These are phyloP conservation scores for Ophioceras dolichostomum DNA, from an alignment of 2,329 filamentous ascomycete genomes.

Conservation along the genomic window DNA sequence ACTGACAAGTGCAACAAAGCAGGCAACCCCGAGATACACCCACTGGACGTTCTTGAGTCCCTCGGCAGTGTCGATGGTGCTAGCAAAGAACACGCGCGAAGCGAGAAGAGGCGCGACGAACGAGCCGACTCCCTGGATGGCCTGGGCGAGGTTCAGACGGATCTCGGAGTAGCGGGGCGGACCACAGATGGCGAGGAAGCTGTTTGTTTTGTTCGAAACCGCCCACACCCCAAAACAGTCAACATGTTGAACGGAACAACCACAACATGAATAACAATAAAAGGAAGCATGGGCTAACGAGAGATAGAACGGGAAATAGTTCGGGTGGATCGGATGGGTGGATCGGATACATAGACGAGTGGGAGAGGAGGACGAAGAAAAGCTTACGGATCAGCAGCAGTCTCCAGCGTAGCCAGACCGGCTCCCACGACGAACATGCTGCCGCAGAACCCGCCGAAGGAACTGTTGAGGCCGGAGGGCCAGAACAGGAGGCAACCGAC, in stretches of 20 bases:
- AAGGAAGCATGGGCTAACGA: too few species aligned
- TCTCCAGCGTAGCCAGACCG: constrained; percentile 38
- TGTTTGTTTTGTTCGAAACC: too few species aligned
- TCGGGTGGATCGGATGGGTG: too few species aligned
- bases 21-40: constrained; percentile 50
- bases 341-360: too few species aligned
- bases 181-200: constrained; percentile 36
- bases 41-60: constrained; percentile 49
- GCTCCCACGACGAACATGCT: constrained; percentile 34
- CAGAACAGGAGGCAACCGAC: constrained; percentile 45
- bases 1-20: constrained; percentile 46
- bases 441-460: constrained; percentile 48
- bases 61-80: constrained; percentile 32
- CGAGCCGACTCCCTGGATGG: constrained; percentile 45
- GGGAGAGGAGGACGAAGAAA: neutral
- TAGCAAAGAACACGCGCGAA: constrained; percentile 48
- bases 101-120: constrained; percentile 46
- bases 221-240: too few species aligned
- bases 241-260: too few species aligned
- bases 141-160: constrained; percentile 45
- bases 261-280: too few species aligned
- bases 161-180: constrained; percentile 47
- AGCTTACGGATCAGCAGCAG: constrained; percentile 39
- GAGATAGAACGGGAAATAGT: too few species aligned
- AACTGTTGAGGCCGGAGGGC: constrained; percentile 41